Evolutionary conservation across 2,329 filamentous ascomycete species (phyloP).

Genomic region (Celoporthe dispersa): DNA sequence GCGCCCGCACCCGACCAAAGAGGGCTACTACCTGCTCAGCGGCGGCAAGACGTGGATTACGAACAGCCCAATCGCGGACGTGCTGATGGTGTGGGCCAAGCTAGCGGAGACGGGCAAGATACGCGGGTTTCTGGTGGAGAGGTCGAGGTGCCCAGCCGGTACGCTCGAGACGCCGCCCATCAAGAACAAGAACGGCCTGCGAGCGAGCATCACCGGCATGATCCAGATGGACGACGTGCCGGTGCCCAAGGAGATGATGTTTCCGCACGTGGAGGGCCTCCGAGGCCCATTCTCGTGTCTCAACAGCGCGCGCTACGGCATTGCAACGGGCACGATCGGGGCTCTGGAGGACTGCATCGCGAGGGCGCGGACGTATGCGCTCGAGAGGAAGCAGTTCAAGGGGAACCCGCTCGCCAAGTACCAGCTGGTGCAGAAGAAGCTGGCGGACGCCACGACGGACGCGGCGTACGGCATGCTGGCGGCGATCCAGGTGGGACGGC

Average conservation of each 20-base stretch:
- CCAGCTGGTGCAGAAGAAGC: slow-evolving; percentile 96
- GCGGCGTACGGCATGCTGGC: slow-evolving; percentile 90
- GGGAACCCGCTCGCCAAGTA: slow-evolving; percentile 93
- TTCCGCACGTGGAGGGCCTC: slow-evolving; percentile 85
- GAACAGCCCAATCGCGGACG: slow-evolving; percentile 83
- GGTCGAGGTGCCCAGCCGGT: slow-evolving; percentile 81
- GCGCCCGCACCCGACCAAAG: slow-evolving; percentile 75
- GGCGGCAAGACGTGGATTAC: slow-evolving; percentile 92
- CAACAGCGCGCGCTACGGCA: slow-evolving; percentile 91
- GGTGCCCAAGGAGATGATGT: slow-evolving; percentile 90
- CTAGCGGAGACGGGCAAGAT: slow-evolving; percentile 91
- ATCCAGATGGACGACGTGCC: slow-evolving; percentile 93
- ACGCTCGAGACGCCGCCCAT: slow-evolving; percentile 90
- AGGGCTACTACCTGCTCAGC: slow-evolving; percentile 74
- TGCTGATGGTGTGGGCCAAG: slow-evolving; percentile 90
- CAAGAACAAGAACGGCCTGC: slow-evolving; percentile 92
- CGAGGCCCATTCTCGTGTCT: slow-evolving; percentile 90
- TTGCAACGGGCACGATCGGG: slow-evolving; percentile 91
- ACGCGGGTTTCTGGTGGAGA: slow-evolving; percentile 87
- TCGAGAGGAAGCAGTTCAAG: slow-evolving; percentile 96
- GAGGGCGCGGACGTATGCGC: slow-evolving; percentile 80
- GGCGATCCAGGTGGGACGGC: slow-evolving; percentile 84
- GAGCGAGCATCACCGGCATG: slow-evolving; percentile 96
- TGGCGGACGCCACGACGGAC: slow-evolving; percentile 90
- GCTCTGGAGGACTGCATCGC: slow-evolving; percentile 90